These are phyloP conservation scores for Lithospermum erythrorhizon DNA, from an alignment of 257 asterid species.

Conservation along the genomic window DNA sequence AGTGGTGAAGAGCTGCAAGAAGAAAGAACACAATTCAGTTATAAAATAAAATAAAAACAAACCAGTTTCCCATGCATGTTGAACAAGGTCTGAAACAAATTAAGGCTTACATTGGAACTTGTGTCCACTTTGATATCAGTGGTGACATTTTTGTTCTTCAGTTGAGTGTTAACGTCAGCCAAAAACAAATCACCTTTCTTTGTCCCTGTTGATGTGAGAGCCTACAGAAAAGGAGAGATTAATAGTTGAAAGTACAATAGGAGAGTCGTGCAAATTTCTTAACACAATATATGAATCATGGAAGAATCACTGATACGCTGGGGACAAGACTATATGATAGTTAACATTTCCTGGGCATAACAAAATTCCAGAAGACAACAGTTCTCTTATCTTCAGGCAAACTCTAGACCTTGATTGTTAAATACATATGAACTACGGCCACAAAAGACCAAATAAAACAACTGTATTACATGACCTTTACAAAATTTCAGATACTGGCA, in stretches of 20 bases:
- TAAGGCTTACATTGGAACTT: constrained; percentile 11
- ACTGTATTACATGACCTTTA: too few species aligned
- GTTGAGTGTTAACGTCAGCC: constrained; percentile 16
- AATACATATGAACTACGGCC: not conserved
- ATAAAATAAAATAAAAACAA: not conserved
- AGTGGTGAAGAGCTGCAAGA: constrained; percentile 9
- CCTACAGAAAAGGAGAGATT: not conserved
- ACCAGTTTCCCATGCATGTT: not conserved
- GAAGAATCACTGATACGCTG: not conserved
- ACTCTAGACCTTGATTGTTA: too few species aligned
- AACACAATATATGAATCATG: not conserved
- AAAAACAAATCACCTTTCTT: constrained; percentile 12
- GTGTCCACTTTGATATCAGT: constrained; percentile 16
- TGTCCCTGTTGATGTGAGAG: constrained; percentile 1
- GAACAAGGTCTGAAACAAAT: not conserved
- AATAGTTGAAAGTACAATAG: not conserved
- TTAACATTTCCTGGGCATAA: not conserved
- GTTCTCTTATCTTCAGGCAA: too few species aligned
- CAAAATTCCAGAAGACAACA: not conserved
- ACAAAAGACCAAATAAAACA: too few species aligned
- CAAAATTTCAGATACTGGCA: too few species aligned
- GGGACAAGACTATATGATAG: not conserved
- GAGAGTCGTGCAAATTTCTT: not conserved
- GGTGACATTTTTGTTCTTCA: constrained; percentile 16
- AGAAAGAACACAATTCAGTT: not conserved